These are phyloP conservation scores for Spathaspora arborariae DNA, from an alignment of 805 yeast genomes.

Conservation along the genomic window DNA sequence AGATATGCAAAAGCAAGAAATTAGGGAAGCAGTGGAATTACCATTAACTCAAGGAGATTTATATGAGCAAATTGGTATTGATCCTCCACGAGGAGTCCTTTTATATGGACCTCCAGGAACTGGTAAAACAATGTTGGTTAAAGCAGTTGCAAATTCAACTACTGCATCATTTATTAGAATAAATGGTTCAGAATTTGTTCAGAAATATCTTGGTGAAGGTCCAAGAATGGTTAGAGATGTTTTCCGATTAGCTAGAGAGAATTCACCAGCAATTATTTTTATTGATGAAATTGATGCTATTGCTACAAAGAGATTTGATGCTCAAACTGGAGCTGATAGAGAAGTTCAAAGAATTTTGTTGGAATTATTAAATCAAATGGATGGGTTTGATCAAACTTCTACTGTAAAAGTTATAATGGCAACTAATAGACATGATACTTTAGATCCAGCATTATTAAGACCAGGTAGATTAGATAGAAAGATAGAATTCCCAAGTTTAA, in stretches of 20 bases:
- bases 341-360: slow-evolving; percentile 97
- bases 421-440: slow-evolving; percentile 97
- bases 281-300: slow-evolving; percentile 99
- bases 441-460: slow-evolving; percentile 96
- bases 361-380: slow-evolving; percentile 97
- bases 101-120: slow-evolving; percentile 99
- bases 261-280: slow-evolving; percentile 94
- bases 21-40: slow-evolving; percentile 95
- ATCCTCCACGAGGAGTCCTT: slow-evolving; percentile 97
- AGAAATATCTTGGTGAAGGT: slow-evolving; percentile 97
- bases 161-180: slow-evolving; percentile 96
- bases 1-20: slow-evolving; percentile 99
- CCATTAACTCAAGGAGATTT: slow-evolving; percentile 95
- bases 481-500: slow-evolving; percentile 93
- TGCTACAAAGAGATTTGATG: slow-evolving; percentile 98
- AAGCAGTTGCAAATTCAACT: slow-evolving; percentile 96
- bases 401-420: slow-evolving; percentile 99
- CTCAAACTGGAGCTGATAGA: slow-evolving; percentile 99
- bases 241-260: slow-evolving; percentile 93
- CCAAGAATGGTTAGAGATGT: slow-evolving; percentile 99
- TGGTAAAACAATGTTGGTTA: slow-evolving; percentile 98
- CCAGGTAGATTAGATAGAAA: slow-evolving; percentile 98
- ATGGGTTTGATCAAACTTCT: slow-evolving; percentile 94
- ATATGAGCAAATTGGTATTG: slow-evolving; percentile 96
- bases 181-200: slow-evolving; percentile 97